Evolutionary conservation across 257 asterid species (phyloP).

Genomic region (Lycium barbarum): DNA sequence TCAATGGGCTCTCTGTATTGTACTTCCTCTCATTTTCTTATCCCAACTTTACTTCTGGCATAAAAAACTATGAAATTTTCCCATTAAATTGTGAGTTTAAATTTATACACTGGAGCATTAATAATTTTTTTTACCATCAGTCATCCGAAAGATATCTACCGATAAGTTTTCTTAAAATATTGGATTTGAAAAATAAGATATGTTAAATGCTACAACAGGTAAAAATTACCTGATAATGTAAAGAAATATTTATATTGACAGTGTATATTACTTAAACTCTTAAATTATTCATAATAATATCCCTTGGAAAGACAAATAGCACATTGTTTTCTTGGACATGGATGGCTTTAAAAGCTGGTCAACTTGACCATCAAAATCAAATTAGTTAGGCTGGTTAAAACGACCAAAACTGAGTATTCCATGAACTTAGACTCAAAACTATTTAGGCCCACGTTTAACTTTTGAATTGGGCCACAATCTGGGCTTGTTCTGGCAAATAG

Average conservation of each 20-base stretch:
- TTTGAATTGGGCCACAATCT: neutral
- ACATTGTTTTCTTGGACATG: neutral
- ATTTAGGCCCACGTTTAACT: constrained; percentile 8
- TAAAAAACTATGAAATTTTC: neutral
- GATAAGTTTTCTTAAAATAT: too few species aligned
- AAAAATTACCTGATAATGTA: neutral
- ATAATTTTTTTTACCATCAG: too few species aligned
- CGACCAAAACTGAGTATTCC: neutral
- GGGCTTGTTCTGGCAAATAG: neutral
- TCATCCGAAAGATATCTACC: too few species aligned
- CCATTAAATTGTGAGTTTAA: neutral
- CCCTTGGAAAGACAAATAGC: neutral
- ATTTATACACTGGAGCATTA: too few species aligned
- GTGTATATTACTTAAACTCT: too few species aligned
- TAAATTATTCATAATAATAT: neutral
- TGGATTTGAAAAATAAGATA: neutral
- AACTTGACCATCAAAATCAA: neutral
- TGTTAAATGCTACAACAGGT: neutral
- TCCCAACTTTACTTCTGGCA: neutral
- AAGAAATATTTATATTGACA: too few species aligned
- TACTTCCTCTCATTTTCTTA: neutral
- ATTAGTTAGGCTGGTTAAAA: neutral
- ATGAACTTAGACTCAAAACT: neutral
- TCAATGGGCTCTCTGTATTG: neutral
- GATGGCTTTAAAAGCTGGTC: neutral